These are phyloP conservation scores for Sarcodon sp. DNA, from an alignment of 768 basidiomycete genomes.

Conservation along the genomic window DNA sequence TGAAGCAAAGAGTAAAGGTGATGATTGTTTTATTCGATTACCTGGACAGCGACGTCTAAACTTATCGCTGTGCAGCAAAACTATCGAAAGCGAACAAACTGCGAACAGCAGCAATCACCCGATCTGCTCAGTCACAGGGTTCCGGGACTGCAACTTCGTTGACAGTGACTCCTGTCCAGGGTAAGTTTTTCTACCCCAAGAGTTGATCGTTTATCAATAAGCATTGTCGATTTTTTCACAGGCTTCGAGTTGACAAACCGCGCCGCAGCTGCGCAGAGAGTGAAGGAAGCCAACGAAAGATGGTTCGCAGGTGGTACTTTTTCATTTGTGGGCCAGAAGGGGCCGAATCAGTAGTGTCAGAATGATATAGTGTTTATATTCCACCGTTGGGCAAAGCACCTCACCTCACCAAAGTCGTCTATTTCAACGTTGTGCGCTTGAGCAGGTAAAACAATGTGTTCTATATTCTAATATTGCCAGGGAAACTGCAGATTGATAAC, in stretches of 20 bases:
- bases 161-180: conserved; percentile 94
- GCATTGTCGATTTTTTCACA: conserved; percentile 18
- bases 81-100: conserved; percentile 91
- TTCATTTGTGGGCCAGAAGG: conserved; percentile 59
- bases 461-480: no score
- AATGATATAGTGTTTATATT: no score
- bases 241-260: conserved; percentile 94
- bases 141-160: conserved; percentile 88
- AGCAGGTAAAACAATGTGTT: no score
- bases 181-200: conserved; percentile 23
- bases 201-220: not conserved
- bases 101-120: conserved; percentile 72
- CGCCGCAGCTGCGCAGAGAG: conserved; percentile 69
- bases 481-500: no score
- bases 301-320: conserved; percentile 90
- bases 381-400: no score
- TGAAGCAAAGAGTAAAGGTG: conserved; percentile 87
- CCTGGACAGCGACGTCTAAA: conserved; percentile 1
- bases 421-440: no score
- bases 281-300: conserved; percentile 91
- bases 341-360: conserved; percentile 7
- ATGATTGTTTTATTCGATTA: conserved; percentile 1
- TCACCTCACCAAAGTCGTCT: no score
- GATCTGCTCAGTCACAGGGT: conserved; percentile 41
- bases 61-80: conserved; percentile 50